These are phyloP conservation scores for Colletotrichum orchidophilum DNA, from an alignment of 2,329 filamentous ascomycete species.

Conservation along the genomic window DNA sequence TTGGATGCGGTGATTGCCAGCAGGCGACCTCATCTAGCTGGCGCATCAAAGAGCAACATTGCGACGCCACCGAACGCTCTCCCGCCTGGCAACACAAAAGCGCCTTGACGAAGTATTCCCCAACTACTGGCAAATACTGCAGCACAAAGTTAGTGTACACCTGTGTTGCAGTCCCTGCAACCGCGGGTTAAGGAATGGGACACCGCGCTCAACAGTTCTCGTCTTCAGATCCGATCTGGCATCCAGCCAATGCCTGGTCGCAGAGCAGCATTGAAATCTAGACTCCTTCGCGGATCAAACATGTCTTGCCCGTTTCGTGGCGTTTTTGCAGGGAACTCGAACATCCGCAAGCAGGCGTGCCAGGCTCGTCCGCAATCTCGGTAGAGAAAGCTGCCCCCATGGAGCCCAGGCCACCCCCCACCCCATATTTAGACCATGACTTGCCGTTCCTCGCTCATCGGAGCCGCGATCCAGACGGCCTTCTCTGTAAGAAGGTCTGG, in stretches of 20 bases:
- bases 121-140: constrained; percentile 30
- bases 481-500: constrained; percentile 62
- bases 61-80: constrained; percentile 38
- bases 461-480: constrained; percentile 53
- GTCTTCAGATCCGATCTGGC: background rate
- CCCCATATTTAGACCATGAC: constrained; percentile 58
- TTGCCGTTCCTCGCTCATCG: constrained; percentile 56
- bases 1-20: constrained; percentile 40
- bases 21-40: constrained; percentile 37
- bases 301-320: constrained; percentile 67
- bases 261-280: constrained; percentile 63
- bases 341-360: constrained; percentile 56
- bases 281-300: constrained; percentile 53
- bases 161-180: background rate
- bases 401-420: no score
- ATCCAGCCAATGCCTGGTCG: background rate
- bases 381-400: constrained; percentile 59
- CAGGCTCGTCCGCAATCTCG: constrained; percentile 63
- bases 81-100: constrained; percentile 41
- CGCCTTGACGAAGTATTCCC: constrained; percentile 38
- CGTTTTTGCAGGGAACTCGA: constrained; percentile 39
- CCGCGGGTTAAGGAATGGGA: background rate
- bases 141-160: constrained; percentile 3
- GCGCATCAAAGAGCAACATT: constrained; percentile 41
- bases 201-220: background rate